A percentile compares a stretch with the other conserved stretches of the same genome.
phyloP scores from a whole-genome alignment of 2,329 filamentous ascomycete genomes.

The Chaetomium sp. region DNA sequence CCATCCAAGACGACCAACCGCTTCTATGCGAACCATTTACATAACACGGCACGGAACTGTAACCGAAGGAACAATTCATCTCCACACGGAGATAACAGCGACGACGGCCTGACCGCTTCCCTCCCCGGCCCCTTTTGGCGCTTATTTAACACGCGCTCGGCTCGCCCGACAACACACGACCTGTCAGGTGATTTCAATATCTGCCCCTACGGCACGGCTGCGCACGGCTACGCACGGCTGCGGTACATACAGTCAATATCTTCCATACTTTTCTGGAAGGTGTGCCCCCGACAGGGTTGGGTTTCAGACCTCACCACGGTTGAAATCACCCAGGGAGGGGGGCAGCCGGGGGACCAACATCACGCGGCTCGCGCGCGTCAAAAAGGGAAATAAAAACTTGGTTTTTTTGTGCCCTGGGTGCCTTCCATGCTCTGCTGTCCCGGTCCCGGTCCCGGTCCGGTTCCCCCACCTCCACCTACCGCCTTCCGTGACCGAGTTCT shows the following conservation, averaged over 20 bases:
- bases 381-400: neutral
- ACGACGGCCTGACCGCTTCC: neutral
- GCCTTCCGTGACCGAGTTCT: neutral
- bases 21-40: too few species aligned
- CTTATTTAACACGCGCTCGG: neutral
- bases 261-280: neutral
- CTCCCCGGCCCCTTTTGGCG: neutral
- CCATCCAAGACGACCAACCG: neutral
- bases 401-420: neutral
- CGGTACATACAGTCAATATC: neutral
- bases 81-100: neutral
- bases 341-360: neutral
- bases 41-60: neutral
- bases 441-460: too few species aligned
- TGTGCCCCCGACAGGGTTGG: neutral
- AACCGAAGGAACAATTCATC: neutral
- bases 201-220: neutral
- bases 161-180: conserved; percentile 3
- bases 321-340: neutral
- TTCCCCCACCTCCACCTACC: too few species aligned
- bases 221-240: too few species aligned
- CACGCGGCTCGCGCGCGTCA: neutral
- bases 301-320: too few species aligned
- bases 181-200: neutral
- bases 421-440: too few species aligned